phyloP scores from a whole-genome alignment of 345 rosid species.

The Brassica napus region DNA sequence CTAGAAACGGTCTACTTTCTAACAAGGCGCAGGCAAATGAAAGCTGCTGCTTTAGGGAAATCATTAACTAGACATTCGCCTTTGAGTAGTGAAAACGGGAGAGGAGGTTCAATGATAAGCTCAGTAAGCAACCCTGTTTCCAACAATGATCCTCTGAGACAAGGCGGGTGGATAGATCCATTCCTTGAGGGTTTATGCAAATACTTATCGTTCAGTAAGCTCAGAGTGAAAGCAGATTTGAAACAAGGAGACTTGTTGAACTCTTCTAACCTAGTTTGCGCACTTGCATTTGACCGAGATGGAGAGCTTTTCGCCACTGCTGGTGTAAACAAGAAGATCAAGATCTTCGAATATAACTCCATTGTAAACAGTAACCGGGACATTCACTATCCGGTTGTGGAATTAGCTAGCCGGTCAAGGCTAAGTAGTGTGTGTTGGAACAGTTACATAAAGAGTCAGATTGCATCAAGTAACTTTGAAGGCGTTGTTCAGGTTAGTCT shows the following conservation, averaged over 20 bases:
- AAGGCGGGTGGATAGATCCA: conserved; percentile 80
- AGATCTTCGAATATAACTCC: conserved; percentile 81
- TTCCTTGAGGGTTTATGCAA: conserved; percentile 95
- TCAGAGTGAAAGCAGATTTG: conserved; percentile 85
- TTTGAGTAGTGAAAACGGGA: conserved; percentile 70
- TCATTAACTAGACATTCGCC: conserved; percentile 54
- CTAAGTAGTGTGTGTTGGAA: conserved; percentile 93
- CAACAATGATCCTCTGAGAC: neutral
- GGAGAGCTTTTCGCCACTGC: conserved; percentile 93
- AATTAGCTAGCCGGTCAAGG: conserved; percentile 77
- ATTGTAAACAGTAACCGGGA: conserved; percentile 66
- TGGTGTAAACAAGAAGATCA: conserved; percentile 92
- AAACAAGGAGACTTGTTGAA: conserved; percentile 89
- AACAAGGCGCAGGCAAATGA: conserved; percentile 67
- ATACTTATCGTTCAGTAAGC: conserved; percentile 76
- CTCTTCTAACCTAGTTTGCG: conserved; percentile 86
- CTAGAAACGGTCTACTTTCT: conserved; percentile 82
- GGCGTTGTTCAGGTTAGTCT: conserved; percentile 89
- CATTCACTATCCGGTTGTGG: conserved; percentile 91
- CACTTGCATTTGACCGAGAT: conserved; percentile 85
- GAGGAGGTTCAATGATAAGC: neutral
- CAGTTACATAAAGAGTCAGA: conserved; percentile 84
- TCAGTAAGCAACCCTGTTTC: neutral
- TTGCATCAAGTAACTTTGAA: conserved; percentile 97
- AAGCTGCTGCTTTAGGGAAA: conserved; percentile 46